A percentile compares a stretch with the other conserved stretches of the same genome.
Evolutionary conservation across 1,284 basidiomycete species (phyloP).

Genomic region (Crepidotus sp.): DNA sequence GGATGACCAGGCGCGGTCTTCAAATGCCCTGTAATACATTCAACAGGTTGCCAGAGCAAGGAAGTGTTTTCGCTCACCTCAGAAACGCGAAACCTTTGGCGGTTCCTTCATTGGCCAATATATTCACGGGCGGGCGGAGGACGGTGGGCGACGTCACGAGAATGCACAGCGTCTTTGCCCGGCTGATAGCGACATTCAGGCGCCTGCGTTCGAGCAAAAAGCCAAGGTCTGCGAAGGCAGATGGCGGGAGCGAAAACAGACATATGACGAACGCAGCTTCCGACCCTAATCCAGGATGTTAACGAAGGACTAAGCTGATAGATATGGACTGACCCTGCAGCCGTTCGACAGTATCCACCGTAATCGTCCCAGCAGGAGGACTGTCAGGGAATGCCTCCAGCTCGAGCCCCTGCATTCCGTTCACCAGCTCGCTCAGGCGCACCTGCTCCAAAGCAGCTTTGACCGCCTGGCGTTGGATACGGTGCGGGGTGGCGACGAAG

Average conservation of each 20-base stretch:
- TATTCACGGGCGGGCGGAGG: constrained; percentile 33
- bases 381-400: constrained; percentile 13
- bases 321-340: constrained; percentile 31
- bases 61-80: constrained; percentile 26
- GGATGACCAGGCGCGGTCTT: constrained; percentile 16
- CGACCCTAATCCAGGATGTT: constrained; percentile 28
- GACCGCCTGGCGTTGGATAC: constrained; percentile 40
- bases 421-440: constrained; percentile 13
- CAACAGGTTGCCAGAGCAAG: background rate
- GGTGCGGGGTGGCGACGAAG: constrained; percentile 42
- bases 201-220: constrained; percentile 39
- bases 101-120: constrained; percentile 33
- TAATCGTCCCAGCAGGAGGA: constrained; percentile 22
- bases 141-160: constrained; percentile 36
- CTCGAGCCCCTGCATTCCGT: constrained; percentile 15
- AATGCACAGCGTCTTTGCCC: constrained; percentile 41
- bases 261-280: constrained; percentile 45
- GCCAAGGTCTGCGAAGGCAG: constrained; percentile 28
- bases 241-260: constrained; percentile 37
- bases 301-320: background rate
- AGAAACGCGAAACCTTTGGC: constrained; percentile 39
- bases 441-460: constrained; percentile 24
- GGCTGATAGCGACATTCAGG: constrained; percentile 43
- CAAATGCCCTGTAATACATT: constrained; percentile 13
- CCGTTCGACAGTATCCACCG: constrained; percentile 40